phyloP scores from a whole-genome alignment of 495 filamentous ascomycete species.

The Penicillium riverlandense region DNA sequence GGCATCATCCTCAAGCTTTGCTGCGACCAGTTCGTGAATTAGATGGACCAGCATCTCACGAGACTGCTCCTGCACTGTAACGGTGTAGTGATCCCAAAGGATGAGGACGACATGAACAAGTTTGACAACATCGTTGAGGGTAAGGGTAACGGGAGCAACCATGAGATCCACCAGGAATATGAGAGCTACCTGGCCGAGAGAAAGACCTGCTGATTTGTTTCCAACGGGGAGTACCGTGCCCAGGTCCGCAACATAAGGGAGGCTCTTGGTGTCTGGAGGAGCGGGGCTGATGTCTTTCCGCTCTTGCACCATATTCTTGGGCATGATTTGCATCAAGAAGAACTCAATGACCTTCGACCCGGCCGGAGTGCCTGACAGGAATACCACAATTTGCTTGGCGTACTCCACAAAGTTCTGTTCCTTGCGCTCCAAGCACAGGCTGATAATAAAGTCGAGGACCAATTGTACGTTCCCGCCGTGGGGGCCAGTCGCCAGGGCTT shows the following conservation, averaged over 20 bases:
- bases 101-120: conserved; percentile 87
- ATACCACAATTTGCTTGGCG: conserved; percentile 95
- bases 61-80: conserved; percentile 93
- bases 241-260: conserved; percentile 89
- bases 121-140: conserved; percentile 69
- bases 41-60: conserved; percentile 97
- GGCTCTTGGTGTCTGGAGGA: conserved; percentile 62
- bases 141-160: conserved; percentile 79
- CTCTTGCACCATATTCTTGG: conserved; percentile 86
- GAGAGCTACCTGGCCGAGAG: conserved; percentile 84
- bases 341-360: conserved; percentile 93
- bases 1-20: conserved; percentile 71
- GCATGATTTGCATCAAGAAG: conserved; percentile 77
- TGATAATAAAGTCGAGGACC: conserved; percentile 92
- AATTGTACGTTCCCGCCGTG: conserved; percentile 93
- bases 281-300: conserved; percentile 64
- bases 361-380: conserved; percentile 83
- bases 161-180: conserved; percentile 94
- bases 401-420: conserved; percentile 98
- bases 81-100: conserved; percentile 92
- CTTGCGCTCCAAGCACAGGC: conserved; percentile 80
- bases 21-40: conserved; percentile 93
- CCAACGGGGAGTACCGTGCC: conserved; percentile 72
- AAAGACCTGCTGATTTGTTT: conserved; percentile 85
- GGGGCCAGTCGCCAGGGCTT: conserved; percentile 88